Evolutionary conservation across 495 filamentous ascomycete genomes (phyloP).

Genomic region (Thermochaetoides thermophila): DNA sequence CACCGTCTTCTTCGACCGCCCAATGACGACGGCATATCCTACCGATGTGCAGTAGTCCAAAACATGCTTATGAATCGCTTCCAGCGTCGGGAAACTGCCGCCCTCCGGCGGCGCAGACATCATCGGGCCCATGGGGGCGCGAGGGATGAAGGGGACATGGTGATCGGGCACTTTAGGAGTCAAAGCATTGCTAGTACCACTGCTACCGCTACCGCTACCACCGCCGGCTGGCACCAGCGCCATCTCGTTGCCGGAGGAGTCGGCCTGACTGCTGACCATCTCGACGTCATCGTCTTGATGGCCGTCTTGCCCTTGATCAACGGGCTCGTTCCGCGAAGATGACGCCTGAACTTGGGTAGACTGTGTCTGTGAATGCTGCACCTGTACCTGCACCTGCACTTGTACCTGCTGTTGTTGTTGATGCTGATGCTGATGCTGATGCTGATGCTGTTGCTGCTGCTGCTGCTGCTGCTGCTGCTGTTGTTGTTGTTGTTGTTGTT

Average conservation of each 20-base stretch:
- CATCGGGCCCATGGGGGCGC: slow-evolving; percentile 28
- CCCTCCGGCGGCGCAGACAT: slow-evolving; percentile 42
- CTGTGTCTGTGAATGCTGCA: no score
- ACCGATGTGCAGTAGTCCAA: slow-evolving; percentile 39
- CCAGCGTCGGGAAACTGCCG: slow-evolving; percentile 38
- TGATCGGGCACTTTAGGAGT: no score
- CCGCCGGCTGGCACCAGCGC: no score
- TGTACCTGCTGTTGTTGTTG: no score
- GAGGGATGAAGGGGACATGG: slow-evolving; percentile 29
- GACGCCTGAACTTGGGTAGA: no score
- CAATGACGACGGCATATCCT: slow-evolving; percentile 43
- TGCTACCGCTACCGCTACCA: no score
- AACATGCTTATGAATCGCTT: slow-evolving; percentile 38
- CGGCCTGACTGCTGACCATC: no score
- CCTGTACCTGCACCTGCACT: no score
- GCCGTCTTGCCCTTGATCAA: slow-evolving; percentile 17
- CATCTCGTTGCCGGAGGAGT: no score
- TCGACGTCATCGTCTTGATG: slow-evolving; percentile 24
- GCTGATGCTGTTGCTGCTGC: slow-evolving; percentile 20
- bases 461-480: slow-evolving; percentile 24
- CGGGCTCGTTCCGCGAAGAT: no score
- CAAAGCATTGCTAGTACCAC: no score
- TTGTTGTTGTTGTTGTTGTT: slow-evolving; percentile 2
- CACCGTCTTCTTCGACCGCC: slow-evolving; percentile 41
- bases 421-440: slow-evolving; percentile 14